Evolutionary conservation across 2,329 filamentous ascomycete genomes (phyloP), one percentile per base, ranked within the genome.

Genomic region (Trichophyton benhamiae): DNA sequence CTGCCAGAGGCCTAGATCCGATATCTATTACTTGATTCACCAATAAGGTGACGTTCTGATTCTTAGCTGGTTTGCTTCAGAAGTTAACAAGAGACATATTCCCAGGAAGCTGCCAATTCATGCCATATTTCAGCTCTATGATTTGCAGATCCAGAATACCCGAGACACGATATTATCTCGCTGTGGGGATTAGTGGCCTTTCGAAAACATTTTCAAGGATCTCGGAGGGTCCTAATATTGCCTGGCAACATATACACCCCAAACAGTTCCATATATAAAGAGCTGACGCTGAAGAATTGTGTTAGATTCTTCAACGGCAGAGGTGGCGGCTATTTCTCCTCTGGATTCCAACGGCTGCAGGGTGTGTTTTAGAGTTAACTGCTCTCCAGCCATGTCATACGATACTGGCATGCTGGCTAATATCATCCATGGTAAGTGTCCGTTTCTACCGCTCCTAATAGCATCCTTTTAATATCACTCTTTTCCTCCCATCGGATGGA

Each of bases 181-280:
- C 36, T 61, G 11, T 61, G 60, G 60, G 55, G 60, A 15, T 17
- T 41, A 8, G 52, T 61, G 25, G 27, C 60, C 5, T n/a, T 7
- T 44, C 41, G 5, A 38, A 38, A 38, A 11, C 33, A 38, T 38
- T 13, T 38, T 38, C 33, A 38, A 38, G 9, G 33, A 38, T 17
- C 41, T 44, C n/a, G 4, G 7, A 17, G 41, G 15, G 53, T 4
- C 4, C 42, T 22, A 3, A 25, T 9, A 30, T 42, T 15, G 38
- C 42, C 42, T 61, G 27, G 33, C 60, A 25, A 22, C 59, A 59
- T 22, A 59, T 22, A 1, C 4, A 38, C n/a, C 33, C 33, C 33
- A 13, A 9, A 9, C 13, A 9, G n/a, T 44, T 44, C 6, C 27
- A 30, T 30, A 30, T 30, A n/a, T 44, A n/a, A 17, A 15, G n/a